Conservation (phyloP, 768 basidiomycete genomes). For the Fomitopsis pulvina region DNA sequence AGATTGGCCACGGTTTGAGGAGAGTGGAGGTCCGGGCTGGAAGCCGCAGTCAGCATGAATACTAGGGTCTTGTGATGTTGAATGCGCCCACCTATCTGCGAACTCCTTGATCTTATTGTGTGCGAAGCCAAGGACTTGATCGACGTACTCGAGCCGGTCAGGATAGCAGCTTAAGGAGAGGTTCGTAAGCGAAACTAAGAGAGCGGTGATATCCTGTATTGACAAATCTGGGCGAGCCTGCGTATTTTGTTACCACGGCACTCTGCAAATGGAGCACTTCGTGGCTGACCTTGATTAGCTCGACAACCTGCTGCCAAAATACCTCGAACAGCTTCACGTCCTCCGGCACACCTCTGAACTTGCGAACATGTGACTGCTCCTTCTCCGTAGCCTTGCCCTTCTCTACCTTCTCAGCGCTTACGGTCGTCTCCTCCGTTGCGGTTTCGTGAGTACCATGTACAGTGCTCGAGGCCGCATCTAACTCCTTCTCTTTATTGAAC, state of each 20-base stretch:
- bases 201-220: slow-evolving; percentile 95
- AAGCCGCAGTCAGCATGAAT: slow-evolving; percentile 6
- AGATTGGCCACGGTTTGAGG: slow-evolving; percentile 86
- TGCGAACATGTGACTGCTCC: slow-evolving; percentile 39
- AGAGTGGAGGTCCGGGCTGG: slow-evolving; percentile 81
- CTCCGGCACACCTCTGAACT: slow-evolving; percentile 94
- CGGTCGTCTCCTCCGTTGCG: slow-evolving; percentile 15
- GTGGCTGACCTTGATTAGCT: slow-evolving; percentile 85
- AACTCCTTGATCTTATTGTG: slow-evolving; percentile 82
- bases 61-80: background rate
- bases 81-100: slow-evolving; percentile 56
- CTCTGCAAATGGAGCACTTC: background rate
- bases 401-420: slow-evolving; percentile 27
- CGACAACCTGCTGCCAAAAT: slow-evolving; percentile 98
- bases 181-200: slow-evolving; percentile 92
- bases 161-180: slow-evolving; percentile 96
- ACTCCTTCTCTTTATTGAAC: slow-evolving; percentile 12
- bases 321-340: slow-evolving; percentile 96
- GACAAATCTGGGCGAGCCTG: slow-evolving; percentile 96
- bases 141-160: slow-evolving; percentile 93
- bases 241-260: slow-evolving; percentile 4
- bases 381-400: slow-evolving; percentile 60
- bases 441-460: slow-evolving; percentile 15
- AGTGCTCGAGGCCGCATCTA: slow-evolving; percentile 5
- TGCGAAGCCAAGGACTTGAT: slow-evolving; percentile 90